phyloP scores from a whole-genome alignment of 345 rosid genomes.

The Clausena lansium region DNA sequence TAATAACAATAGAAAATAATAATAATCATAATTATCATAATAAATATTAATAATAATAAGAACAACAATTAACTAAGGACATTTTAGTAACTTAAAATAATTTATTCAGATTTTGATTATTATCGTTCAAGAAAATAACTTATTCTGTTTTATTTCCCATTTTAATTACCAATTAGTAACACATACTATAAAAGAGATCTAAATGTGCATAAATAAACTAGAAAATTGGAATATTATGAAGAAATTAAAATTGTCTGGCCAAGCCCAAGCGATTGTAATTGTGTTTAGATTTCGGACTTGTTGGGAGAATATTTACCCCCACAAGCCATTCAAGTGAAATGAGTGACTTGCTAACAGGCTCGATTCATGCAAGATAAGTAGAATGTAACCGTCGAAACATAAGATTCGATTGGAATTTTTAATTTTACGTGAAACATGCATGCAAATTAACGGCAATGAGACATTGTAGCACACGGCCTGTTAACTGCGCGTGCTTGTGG shows the following conservation, averaged over 20 bases:
- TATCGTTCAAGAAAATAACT: no score
- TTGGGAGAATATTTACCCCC: not conserved
- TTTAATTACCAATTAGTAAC: no score
- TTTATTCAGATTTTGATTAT: rapidly evolving
- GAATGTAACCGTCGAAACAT: not conserved
- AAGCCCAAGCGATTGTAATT: not conserved
- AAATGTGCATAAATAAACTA: not conserved
- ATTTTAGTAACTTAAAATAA: no score
- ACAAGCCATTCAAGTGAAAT: not conserved
- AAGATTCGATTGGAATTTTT: not conserved
- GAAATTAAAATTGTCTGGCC: not conserved
- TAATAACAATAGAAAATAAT: no score
- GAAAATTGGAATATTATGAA: not conserved
- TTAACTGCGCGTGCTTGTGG: conserved; percentile 7
- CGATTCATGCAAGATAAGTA: conserved; percentile 13
- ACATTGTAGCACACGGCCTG: conserved; percentile 20
- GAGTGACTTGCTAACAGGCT: not conserved
- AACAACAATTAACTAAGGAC: no score
- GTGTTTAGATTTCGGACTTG: not conserved
- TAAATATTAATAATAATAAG: no score
- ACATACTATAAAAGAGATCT: no score
- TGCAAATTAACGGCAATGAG: conserved; percentile 9
- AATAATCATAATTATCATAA: no score
- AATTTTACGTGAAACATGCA: conserved; percentile 27
- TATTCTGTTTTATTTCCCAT: no score